These are phyloP conservation scores for Volutella citrinella DNA, from an alignment of 2,329 filamentous ascomycete genomes.

Conservation along the genomic window DNA sequence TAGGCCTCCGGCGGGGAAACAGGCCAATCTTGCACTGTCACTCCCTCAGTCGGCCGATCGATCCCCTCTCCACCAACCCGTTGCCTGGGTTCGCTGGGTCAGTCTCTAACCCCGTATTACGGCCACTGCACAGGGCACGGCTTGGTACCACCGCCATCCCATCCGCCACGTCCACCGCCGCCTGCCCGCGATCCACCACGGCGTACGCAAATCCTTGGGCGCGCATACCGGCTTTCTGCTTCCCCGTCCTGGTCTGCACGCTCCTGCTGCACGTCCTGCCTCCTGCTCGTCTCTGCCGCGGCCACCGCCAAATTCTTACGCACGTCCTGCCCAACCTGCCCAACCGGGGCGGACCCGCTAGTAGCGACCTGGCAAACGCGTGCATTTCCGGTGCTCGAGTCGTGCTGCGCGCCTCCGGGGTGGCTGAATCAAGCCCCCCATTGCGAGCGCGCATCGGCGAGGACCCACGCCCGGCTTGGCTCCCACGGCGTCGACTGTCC, in stretches of 20 bases:
- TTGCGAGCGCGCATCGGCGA: slow-evolving; percentile 9
- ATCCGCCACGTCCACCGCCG: no score
- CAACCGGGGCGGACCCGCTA: neutral
- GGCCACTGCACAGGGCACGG: neutral
- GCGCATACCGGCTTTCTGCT: no score
- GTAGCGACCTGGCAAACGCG: slow-evolving; percentile 1
- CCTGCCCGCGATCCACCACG: no score
- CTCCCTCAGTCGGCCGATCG: slow-evolving; percentile 25
- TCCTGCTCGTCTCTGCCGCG: no score
- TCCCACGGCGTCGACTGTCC: slow-evolving; percentile 9
- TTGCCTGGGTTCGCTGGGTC: no score
- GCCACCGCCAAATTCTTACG: slow-evolving; percentile 4
- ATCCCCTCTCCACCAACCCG: slow-evolving; percentile 18
- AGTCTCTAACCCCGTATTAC: no score
- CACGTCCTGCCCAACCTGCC: neutral
- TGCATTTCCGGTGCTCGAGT: slow-evolving; percentile 18
- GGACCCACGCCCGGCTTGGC: slow-evolving; percentile 14
- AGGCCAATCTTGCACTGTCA: no score
- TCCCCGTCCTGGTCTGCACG: no score
- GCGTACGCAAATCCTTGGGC: no score
- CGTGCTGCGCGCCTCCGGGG: slow-evolving; percentile 16
- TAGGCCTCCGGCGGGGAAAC: no score
- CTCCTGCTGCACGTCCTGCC: no score
- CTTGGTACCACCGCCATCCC: slow-evolving; percentile 3
- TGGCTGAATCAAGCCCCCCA: slow-evolving; percentile 23